These are phyloP conservation scores for Serpula lacrymans DNA, from an alignment of 768 basidiomycete species.

Conservation along the genomic window DNA sequence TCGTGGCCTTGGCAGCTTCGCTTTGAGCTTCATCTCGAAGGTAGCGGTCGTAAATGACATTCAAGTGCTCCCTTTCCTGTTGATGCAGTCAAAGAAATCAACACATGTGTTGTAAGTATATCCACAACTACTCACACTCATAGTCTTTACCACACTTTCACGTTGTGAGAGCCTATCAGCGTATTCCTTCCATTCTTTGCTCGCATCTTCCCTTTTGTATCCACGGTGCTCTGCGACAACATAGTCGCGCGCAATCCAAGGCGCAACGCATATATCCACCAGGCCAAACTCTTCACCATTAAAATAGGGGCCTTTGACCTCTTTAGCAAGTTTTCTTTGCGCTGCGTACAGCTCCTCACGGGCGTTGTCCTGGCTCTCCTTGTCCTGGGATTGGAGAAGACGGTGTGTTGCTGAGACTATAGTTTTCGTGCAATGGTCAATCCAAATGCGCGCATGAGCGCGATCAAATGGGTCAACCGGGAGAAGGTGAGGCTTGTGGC, in stretches of 20 bases:
- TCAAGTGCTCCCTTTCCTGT: constrained; percentile 40
- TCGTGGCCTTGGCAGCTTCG: constrained; percentile 49
- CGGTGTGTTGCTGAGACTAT: constrained; percentile 53
- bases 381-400: constrained; percentile 36
- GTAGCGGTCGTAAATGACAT: constrained; percentile 51
- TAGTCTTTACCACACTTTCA: constrained; percentile 45
- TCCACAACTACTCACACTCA: constrained; percentile 27
- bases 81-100: background rate
- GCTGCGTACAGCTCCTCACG: constrained; percentile 36
- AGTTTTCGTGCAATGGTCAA: constrained; percentile 52
- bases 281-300: constrained; percentile 50
- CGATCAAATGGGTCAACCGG: constrained; percentile 49
- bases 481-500: constrained; percentile 42
- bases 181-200: constrained; percentile 44
- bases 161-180: constrained; percentile 38
- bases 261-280: constrained; percentile 53
- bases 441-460: constrained; percentile 53
- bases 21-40: constrained; percentile 55
- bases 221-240: constrained; percentile 47
- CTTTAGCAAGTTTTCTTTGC: constrained; percentile 32
- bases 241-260: constrained; percentile 51
- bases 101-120: background rate
- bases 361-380: constrained; percentile 32
- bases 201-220: constrained; percentile 41
- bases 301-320: constrained; percentile 52